A percentile compares a stretch with the other conserved stretches of the same genome.
These are phyloP conservation scores for Fusarium temperatum DNA, from an alignment of 2,329 filamentous ascomycete species.

Conservation along the genomic window DNA sequence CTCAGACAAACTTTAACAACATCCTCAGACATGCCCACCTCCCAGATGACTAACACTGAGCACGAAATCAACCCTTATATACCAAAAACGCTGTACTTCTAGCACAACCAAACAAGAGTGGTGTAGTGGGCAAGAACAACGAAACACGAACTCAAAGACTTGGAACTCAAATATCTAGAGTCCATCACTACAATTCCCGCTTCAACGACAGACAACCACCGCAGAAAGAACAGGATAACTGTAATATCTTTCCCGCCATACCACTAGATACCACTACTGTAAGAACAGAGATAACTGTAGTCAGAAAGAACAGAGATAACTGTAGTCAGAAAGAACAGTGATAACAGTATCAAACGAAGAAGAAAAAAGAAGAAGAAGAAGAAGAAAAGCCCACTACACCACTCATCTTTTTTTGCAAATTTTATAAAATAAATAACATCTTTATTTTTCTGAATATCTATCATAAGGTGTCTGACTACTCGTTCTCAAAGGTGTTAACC, in stretches of 20 bases:
- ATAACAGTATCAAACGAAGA: not conserved
- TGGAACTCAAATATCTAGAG: not conserved
- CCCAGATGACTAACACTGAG: not conserved
- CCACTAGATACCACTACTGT: not conserved
- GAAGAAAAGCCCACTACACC: not conserved
- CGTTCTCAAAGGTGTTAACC: slow-evolving; percentile 42
- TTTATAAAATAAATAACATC: accelerated
- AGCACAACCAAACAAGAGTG: not conserved
- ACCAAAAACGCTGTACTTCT: not conserved
- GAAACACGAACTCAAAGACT: not conserved
- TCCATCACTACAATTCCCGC: not conserved
- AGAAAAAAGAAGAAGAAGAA: not conserved
- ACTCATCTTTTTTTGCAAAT: not conserved
- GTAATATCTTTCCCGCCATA: not conserved
- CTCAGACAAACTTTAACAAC: not conserved
- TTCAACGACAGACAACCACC: not conserved
- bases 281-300: not conserved
- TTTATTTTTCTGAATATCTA: not conserved
- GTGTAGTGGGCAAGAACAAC: not conserved
- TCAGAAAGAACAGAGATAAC: not conserved
- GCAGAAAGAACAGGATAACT: not conserved
- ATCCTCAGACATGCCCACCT: not conserved
- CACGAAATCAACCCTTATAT: not conserved
- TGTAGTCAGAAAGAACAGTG: not conserved
- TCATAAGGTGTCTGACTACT: not conserved